Percentiles rank a stretch among this genome's conserved stretches.
Conservation (phyloP, 140 eudicot species). For the Bidens hawaiensis region DNA sequence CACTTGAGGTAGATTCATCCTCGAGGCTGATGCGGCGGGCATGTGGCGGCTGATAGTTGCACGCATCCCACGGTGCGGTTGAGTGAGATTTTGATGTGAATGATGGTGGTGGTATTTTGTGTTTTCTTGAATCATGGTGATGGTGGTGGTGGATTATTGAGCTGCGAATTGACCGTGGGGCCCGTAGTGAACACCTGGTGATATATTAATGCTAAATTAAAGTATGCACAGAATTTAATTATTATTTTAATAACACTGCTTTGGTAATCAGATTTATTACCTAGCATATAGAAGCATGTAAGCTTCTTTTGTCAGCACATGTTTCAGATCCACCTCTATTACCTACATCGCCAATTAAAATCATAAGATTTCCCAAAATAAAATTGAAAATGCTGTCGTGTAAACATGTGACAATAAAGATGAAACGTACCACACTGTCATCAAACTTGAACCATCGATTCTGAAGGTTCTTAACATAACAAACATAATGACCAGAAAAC, state of each 20-base stretch:
- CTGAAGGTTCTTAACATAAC: slow-evolving; percentile 65
- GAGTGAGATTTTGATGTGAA: slow-evolving; percentile 25
- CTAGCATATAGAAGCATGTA: slow-evolving; percentile 95
- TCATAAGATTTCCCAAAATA: not conserved
- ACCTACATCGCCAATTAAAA: slow-evolving; percentile 45
- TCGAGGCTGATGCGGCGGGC: slow-evolving; percentile 19
- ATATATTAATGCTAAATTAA: not conserved
- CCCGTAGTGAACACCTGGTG: slow-evolving; percentile 75
- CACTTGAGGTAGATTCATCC: slow-evolving; percentile 61
- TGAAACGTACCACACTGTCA: slow-evolving; percentile 73
- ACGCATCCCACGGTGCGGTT: slow-evolving; percentile 27
- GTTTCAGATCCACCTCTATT: slow-evolving; percentile 59
- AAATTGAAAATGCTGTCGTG: not conserved
- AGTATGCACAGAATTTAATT: not conserved
- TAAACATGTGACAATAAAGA: too few relatives aligned
- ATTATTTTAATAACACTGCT: not conserved
- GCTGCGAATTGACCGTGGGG: slow-evolving; percentile 61
- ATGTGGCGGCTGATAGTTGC: slow-evolving; percentile 19
- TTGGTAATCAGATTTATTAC: slow-evolving; percentile 27
- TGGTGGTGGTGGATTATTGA: slow-evolving; percentile 25
- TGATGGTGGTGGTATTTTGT: slow-evolving; percentile 15
- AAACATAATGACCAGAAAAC: slow-evolving; percentile 86
- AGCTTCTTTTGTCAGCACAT: slow-evolving; percentile 75
- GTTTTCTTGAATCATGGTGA: slow-evolving; percentile 31
- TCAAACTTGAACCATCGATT: slow-evolving; percentile 86